Evolutionary conservation across 176 grass and related monocot species (phyloP).

Genomic region (Olyra latifolia): DNA sequence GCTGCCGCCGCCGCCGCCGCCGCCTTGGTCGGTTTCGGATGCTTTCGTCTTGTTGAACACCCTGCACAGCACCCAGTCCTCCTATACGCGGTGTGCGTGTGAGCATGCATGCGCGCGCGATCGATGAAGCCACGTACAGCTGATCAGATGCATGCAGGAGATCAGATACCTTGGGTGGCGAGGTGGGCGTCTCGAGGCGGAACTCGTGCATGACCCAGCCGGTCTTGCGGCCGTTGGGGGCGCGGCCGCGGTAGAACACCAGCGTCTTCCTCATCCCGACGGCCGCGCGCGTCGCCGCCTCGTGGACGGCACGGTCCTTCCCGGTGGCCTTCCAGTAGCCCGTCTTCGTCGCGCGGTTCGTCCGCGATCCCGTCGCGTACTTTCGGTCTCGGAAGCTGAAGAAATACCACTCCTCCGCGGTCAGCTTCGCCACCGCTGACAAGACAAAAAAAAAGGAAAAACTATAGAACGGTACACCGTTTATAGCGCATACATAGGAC

Average conservation of each 20-base stretch:
- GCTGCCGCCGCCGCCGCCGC: no score
- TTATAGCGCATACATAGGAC: no score
- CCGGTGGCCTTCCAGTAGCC: conserved; percentile 87
- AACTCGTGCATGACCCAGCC: conserved; percentile 88
- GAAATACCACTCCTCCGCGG: conserved; percentile 73
- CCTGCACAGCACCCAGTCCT: conserved; percentile 76
- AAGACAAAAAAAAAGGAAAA: no score
- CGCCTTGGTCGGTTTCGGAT: conserved; percentile 8
- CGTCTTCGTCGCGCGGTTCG: conserved; percentile 67
- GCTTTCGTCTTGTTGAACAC: conserved; percentile 62
- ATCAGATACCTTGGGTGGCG: conserved; percentile 60
- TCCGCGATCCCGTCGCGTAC: conserved; percentile 64
- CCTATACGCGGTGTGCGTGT: conserved; percentile 31
- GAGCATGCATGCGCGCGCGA: not conserved
- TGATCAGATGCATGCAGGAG: no score
- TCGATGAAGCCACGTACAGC: no score
- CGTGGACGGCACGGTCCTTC: conserved; percentile 49
- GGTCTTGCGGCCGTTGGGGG: conserved; percentile 63
- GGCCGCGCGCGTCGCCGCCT: conserved; percentile 22
- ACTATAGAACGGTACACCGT: no score
- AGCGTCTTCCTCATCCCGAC: conserved; percentile 83
- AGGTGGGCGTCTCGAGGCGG: conserved; percentile 47
- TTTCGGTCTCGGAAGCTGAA: conserved; percentile 74
- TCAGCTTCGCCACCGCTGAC: conserved; percentile 69
- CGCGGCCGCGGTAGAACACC: conserved; percentile 67